These are phyloP conservation scores for Phytophthora agathidicida DNA, from an alignment of 352 stramenopile genomes.

Conservation along the genomic window DNA sequence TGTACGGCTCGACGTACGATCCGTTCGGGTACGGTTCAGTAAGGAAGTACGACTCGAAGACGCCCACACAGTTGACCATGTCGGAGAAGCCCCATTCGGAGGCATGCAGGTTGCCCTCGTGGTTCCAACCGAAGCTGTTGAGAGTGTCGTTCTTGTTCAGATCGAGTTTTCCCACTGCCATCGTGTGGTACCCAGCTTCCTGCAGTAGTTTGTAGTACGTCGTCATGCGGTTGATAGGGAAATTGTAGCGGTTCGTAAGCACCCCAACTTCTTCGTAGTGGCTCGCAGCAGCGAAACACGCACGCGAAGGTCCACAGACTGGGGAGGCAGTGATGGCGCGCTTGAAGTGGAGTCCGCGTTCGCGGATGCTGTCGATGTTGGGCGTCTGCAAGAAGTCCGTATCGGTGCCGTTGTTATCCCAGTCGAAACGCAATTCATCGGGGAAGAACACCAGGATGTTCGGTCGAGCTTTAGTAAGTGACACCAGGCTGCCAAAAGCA, in stretches of 20 bases:
- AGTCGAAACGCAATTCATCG: slow-evolving; percentile 39
- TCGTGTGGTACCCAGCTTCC: slow-evolving; percentile 40
- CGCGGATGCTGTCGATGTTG: slow-evolving; percentile 38
- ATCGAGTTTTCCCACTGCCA: slow-evolving; percentile 40
- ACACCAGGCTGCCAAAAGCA: not conserved
- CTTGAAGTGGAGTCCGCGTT: slow-evolving; percentile 39
- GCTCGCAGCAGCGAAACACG: slow-evolving; percentile 34
- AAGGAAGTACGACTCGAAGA: slow-evolving; percentile 33
- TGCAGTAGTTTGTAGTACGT: slow-evolving; percentile 43
- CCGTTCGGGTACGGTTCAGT: slow-evolving; percentile 25
- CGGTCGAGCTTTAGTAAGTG: slow-evolving; percentile 14
- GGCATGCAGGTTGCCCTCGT: slow-evolving; percentile 29
- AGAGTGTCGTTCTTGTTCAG: slow-evolving; percentile 45
- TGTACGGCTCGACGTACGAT: slow-evolving; percentile 42
- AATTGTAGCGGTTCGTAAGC: slow-evolving; percentile 40
- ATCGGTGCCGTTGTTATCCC: slow-evolving; percentile 40
- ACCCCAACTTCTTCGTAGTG: slow-evolving; percentile 44
- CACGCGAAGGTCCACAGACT: slow-evolving; percentile 35
- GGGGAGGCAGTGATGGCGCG: slow-evolving; percentile 37
- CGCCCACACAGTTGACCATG: slow-evolving; percentile 42
- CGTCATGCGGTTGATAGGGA: slow-evolving; percentile 37
- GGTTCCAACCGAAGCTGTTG: slow-evolving; percentile 38
- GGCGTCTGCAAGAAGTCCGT: slow-evolving; percentile 40
- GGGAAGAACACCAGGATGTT: slow-evolving; percentile 49
- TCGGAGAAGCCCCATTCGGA: slow-evolving; percentile 36